A percentile compares a stretch with the other conserved stretches of the same genome.
Evolutionary conservation across 208 protist species (phyloP).

Genomic region (Acanthamoeba castellanii): DNA sequence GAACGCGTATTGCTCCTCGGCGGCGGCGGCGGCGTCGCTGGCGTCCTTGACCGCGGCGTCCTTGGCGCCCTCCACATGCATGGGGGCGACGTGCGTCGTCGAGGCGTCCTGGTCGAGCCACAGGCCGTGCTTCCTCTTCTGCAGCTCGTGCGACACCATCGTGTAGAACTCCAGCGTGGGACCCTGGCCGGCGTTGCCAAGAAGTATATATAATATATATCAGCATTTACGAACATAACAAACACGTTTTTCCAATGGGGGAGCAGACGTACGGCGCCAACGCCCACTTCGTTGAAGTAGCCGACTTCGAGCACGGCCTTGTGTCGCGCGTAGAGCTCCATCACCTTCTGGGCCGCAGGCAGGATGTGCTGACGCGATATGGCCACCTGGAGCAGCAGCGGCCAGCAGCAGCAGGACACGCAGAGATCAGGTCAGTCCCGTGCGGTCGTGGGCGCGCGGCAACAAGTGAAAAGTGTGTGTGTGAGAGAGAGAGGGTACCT

Average conservation of each 20-base stretch:
- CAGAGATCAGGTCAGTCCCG: slow-evolving; percentile 82
- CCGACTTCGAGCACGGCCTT: slow-evolving; percentile 90
- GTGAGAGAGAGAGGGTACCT: slow-evolving; percentile 6
- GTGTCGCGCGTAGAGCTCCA: slow-evolving; percentile 84
- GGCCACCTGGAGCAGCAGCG: slow-evolving; percentile 78
- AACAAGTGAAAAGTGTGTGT: slow-evolving; percentile 46
- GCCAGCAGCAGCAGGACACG: neutral
- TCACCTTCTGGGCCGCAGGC: slow-evolving; percentile 86
- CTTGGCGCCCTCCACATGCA: slow-evolving; percentile 46
- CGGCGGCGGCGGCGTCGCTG: neutral
- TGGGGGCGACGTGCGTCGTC: neutral
- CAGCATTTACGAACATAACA: neutral
- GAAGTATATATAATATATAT: neutral
- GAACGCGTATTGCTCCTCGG: slow-evolving; percentile 69
- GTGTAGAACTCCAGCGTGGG: slow-evolving; percentile 93
- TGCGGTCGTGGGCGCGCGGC: too few relatives aligned
- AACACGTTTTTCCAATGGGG: too few relatives aligned
- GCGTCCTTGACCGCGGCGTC: neutral
- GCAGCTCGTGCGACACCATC: slow-evolving; percentile 88
- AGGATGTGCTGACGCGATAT: slow-evolving; percentile 86
- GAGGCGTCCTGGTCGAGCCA: slow-evolving; percentile 81
- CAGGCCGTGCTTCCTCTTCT: slow-evolving; percentile 81
- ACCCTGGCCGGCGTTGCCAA: slow-evolving; percentile 68
- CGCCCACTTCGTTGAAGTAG: slow-evolving; percentile 90
- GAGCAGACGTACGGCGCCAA: slow-evolving; percentile 79